Base-by-base conservation (phyloP, 2,329 filamentous ascomycete genomes). In the Fulvia fulva region DNA sequence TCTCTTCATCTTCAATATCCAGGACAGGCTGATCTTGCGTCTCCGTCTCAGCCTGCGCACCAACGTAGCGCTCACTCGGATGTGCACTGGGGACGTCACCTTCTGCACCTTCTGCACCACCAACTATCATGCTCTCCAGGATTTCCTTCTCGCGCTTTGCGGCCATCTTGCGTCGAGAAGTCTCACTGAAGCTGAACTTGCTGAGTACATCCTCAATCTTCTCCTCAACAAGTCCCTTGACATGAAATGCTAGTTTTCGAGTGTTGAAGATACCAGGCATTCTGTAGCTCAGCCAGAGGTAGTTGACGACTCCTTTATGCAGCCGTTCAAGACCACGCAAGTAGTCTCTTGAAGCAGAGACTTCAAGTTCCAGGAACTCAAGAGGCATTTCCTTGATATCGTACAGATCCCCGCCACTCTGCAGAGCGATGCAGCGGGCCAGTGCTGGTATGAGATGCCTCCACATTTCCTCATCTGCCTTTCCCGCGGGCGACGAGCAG, bases 201-300 rank as follows among this genome's bases (percentile, higher is more conserved):
- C 77, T 78, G 19, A 91, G 77, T 14, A 82, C 82, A 8, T 80
- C 74, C 63, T 88, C 82, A 68, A 97, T 92, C 70, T 83, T 86
- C 53, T 85, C 80, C 75, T 97, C 92, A 1, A 92, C 86, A 51
- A 95, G 72, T 6, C 76, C 74, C 70, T 96, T 96, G 51, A 90
- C 84, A 70, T 96, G 86, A 63, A 89, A 87, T 0, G 90, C 91
- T 45, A 96, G 79, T 0, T 79, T 78, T 66, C 93, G 84, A 63
- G 87, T 89, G 5, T 78, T 82, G 73, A 97, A 96, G 52, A 95
- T 81, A 51, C 90, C 89, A 3, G 85, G 81, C 73, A 93, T 96
- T 6, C 93, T 87, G 74, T 93, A 97, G 66, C 89, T 93, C 16
- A 99, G 80, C 94, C 94, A 99, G 1, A 96, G 81, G 71, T 97